Evolutionary conservation across 345 rosid genomes (phyloP), one percentile per base, ranked within the genome.

Genomic region (Lepidium sativum): DNA sequence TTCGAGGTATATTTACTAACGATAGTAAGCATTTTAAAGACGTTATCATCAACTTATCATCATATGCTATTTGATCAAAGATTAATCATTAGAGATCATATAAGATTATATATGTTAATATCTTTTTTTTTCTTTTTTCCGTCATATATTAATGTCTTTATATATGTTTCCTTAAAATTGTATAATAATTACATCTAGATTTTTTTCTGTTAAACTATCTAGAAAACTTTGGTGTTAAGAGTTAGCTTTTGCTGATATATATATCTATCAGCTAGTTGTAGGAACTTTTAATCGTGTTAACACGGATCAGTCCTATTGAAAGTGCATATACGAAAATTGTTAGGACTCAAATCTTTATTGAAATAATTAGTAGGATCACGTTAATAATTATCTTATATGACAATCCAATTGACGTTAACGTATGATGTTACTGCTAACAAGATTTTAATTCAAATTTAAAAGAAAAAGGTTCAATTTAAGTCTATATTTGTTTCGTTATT

Each of bases 361-460:
- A 20, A 20, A 42, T 53, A 50, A 59, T 21, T 31, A 39, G 4
- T 33, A 23, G 42, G 62, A 62, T 34, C 74, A 69, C 68, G 62
- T 51, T 69, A 33, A 69, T 58, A 68, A 55, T 8, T 6, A 64
- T 60, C 32, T 69, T 52, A 42, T 52, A 42, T 42, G 53, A 69
- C 39, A 52, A 10, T 52, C 16, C 54, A 23, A 52, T 52, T 69
- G 74, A 69, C 45, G 63, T 70, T 63, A 62, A 65, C 75, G 60
- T 71, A 29, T 71, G 75, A 71, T 71, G 70, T 71, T 71, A 71
- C 70, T 47, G 20, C 18, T 64, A 71, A 48, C 53, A 20, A 38
- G 11, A 38, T 13, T 39, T 55, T 13, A 37, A 55, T 13, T 38
- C 31, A 9, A 37, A 38, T 56, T 38, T 4, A 20, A 44, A 38